Evolutionary conservation across 23 red algal genomes (phyloP), one percentile per base, ranked within the genome.

Genomic region (Chondrus crispus): DNA sequence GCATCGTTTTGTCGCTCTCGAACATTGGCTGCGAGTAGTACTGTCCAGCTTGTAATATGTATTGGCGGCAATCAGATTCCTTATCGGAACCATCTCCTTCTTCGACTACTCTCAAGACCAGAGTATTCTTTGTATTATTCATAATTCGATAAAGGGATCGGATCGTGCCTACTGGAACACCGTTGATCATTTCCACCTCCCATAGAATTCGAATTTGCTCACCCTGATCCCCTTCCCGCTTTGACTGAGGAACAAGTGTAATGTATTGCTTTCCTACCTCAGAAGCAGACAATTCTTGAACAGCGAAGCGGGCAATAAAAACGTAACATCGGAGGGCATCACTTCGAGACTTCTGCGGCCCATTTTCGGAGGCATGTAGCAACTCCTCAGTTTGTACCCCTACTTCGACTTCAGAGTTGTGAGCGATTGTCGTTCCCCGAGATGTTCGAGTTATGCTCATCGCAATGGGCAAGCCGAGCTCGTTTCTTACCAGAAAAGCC

Each of bases 401-500:
- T 14, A 93, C 89, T 68, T 95, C 96, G 20, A 88, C 71, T 43
- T 95, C 79, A 38, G 73, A 71, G 5, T 79, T 74, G 36, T 82
- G 83, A 13, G 44, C 46, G 49, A 94, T 82, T 41, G 90, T 74
- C 42, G 88, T 84, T 1, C 82, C 46, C 49, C 68, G 41, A 24
- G 88, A 90, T 16, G 79, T 74, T 62, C 43, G 57, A 37, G 74
- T 60, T 57, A 78, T 73, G 78, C 74, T 68, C 54, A 99, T 78
- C 13, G 81, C 70, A 37, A 99, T 39, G 20, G 92, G 91, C 36
- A 92, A 38, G 14, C 97, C 97, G 11, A 87, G 79, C 40, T 94
- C 78, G 62, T 99, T 99, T 54, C 87, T 71, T 4, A 99, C 91
- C 22, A 95, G 80, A 39, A 96, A 96, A 2, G 97, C 97, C n/a